Conservation (phyloP, 1,139 yeast genomes). For the Arxiozyma heterogenica region DNA sequence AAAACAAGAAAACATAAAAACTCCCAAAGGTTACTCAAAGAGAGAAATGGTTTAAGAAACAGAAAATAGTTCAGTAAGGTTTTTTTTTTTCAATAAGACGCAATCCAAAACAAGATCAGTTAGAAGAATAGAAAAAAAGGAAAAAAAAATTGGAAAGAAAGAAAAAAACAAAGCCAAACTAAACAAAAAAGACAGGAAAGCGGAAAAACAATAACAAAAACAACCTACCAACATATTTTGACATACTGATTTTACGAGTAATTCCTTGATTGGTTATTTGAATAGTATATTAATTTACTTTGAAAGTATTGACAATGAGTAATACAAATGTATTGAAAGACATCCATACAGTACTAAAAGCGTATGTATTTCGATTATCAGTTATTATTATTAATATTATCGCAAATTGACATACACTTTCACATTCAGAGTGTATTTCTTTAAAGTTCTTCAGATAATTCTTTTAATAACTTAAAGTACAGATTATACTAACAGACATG, state of each 20-base stretch:
- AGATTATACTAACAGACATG: conserved; percentile 1
- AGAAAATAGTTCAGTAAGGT: neutral
- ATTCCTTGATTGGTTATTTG: no score
- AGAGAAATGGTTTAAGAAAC: neutral
- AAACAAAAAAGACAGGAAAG: neutral
- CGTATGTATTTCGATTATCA: conserved; percentile 3
- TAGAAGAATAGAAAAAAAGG: no score
- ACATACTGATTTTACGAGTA: no score
- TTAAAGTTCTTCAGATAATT: no score
- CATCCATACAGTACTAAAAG: conserved; percentile 17
- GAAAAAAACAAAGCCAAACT: neutral
- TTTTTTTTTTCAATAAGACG: no score
- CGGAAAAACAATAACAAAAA: neutral
- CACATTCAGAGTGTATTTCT: neutral
- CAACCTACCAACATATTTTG: no score
- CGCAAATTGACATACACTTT: neutral
- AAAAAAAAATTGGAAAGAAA: neutral
- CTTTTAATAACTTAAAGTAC: neutral
- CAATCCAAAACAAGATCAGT: neutral
- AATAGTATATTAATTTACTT: no score
- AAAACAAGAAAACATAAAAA: no score
- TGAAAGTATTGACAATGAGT: conserved; percentile 1
- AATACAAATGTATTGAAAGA: conserved; percentile 13
- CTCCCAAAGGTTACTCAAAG: neutral
- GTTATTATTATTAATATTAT: no score